Evolutionary conservation across 371 early-diverging fungal species (phyloP), one percentile per base, ranked within the genome.

Genomic region (Zopfochytrium polystomum): DNA sequence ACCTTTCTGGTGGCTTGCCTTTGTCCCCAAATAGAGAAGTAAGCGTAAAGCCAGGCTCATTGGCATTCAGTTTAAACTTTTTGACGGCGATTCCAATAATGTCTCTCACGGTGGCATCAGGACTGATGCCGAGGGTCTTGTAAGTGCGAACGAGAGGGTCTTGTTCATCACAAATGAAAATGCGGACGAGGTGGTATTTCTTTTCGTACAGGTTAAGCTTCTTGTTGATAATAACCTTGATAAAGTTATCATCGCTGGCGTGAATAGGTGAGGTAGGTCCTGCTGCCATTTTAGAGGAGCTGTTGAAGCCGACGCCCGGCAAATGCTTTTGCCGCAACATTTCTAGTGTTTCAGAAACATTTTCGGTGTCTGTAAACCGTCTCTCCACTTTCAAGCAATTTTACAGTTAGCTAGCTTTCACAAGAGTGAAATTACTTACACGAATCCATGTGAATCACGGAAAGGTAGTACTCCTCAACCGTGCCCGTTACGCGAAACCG

Each of bases 161-260:
- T n/a, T n/a, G n/a, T n/a, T n/a, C n/a, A 35, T 44, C 34, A 48
- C 60, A 65, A 62, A 68, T 57, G 44, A 71, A 65, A 7, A 70
- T 63, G 4, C 77, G 58, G 26, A 74, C 60, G 23, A 74, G 52
- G 57, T 70, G 72, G 50, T 64, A 67, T 32, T 67, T 63, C 60
- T 70, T 70, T 54, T 74, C 77, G 50, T 70, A 72, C 51, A 71
- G 46, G 57, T 73, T 73, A 43, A 71, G 58, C 60, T 67, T 60
- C 55, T 72, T 77, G 72, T 77, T 77, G 62, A 77, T 72, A 50
- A 77, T 60, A 23, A 77, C 70, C 43, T 66, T 67, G 60, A 77
- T 70, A 54, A 74, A 70, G 59, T 72, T 74, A 35, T 74, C 74
- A 58, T 74, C 75, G 45, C 68, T 73, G 50, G 73, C 59, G 42